These are phyloP conservation scores for Hypoxylon sp. DNA, from an alignment of 2,329 filamentous ascomycete species.

Conservation along the genomic window DNA sequence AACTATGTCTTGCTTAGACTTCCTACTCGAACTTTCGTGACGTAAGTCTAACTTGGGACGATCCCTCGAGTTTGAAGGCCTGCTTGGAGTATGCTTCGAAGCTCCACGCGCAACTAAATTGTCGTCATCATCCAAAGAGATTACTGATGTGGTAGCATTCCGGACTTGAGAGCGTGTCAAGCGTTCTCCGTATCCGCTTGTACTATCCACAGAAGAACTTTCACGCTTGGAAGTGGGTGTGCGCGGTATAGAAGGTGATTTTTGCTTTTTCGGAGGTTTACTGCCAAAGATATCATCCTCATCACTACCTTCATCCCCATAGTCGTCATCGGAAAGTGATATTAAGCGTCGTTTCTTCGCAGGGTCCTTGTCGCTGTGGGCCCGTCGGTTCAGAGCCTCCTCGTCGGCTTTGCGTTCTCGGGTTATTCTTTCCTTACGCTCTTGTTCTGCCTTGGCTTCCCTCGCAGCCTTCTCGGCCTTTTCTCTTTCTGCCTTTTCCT, in stretches of 20 bases:
- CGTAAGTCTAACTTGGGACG: constrained; percentile 10
- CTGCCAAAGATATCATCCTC: constrained; percentile 37
- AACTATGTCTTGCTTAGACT: constrained; percentile 22
- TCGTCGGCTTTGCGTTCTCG: constrained; percentile 37
- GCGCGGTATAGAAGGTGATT: constrained; percentile 28
- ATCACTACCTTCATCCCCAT: constrained; percentile 5
- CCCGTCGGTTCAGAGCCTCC: constrained; percentile 23
- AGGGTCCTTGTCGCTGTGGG: constrained; percentile 28
- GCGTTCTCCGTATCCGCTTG: constrained; percentile 10
- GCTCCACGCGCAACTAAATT: constrained; percentile 8
- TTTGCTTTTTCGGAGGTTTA: constrained; percentile 37
- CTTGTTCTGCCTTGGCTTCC: constrained; percentile 45
- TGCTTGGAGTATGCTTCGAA: constrained; percentile 1
- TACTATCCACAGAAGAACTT: constrained; percentile 14
- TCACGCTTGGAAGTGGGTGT: constrained; percentile 34
- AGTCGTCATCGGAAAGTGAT: constrained; percentile 20
- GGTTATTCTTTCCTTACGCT: constrained; percentile 41
- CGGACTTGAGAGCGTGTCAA: constrained; percentile 23
- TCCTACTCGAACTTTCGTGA: constrained; percentile 22
- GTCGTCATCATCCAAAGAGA: constrained; percentile 43
- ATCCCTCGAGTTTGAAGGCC: neutral
- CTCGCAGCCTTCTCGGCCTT: constrained; percentile 40
- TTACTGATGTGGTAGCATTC: constrained; percentile 29
- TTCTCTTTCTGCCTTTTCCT: constrained; percentile 43
- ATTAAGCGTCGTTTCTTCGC: constrained; percentile 44